These are phyloP conservation scores for Penicillium maclennaniae DNA, from an alignment of 495 filamentous ascomycete genomes.

Conservation along the genomic window DNA sequence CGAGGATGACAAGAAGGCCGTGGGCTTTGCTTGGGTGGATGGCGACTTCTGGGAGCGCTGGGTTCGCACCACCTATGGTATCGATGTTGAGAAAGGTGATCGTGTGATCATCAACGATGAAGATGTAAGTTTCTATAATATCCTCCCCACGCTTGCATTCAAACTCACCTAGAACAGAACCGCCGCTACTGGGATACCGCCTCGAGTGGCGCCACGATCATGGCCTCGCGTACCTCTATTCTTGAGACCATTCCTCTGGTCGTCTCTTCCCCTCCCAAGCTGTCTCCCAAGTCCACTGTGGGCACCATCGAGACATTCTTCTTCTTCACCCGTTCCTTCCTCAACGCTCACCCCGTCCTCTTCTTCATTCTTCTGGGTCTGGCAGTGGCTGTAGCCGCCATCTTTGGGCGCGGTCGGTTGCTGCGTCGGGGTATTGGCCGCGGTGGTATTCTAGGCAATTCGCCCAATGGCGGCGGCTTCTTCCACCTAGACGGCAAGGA, in stretches of 20 bases:
- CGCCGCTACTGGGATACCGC: conserved; percentile 94
- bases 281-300: conserved; percentile 83
- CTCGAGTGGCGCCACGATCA: conserved; percentile 79
- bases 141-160: background rate
- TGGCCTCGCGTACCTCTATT: conserved; percentile 88
- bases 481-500: conserved; percentile 78
- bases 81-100: conserved; percentile 80
- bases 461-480: conserved; percentile 58
- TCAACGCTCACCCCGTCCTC: conserved; percentile 68
- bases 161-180: conserved; percentile 54
- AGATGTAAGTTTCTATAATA: conserved; percentile 62
- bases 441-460: conserved; percentile 52
- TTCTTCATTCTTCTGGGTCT: conserved; percentile 59
- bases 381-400: conserved; percentile 28
- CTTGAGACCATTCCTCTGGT: conserved; percentile 88
- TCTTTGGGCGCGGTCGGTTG: conserved; percentile 33
- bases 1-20: conserved; percentile 78
- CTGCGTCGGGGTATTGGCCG: conserved; percentile 32
- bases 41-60: conserved; percentile 96
- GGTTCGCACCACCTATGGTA: conserved; percentile 89
- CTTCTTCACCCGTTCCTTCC: conserved; percentile 67
- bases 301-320: conserved; percentile 71
- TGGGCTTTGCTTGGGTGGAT: conserved; percentile 98
- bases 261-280: conserved; percentile 67
- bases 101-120: conserved; percentile 96